Percentiles rank a stretch among this genome's conserved stretches.
phyloP scores from a whole-genome alignment of 352 stramenopile genomes.

The Globisporangium cylindrosporum region DNA sequence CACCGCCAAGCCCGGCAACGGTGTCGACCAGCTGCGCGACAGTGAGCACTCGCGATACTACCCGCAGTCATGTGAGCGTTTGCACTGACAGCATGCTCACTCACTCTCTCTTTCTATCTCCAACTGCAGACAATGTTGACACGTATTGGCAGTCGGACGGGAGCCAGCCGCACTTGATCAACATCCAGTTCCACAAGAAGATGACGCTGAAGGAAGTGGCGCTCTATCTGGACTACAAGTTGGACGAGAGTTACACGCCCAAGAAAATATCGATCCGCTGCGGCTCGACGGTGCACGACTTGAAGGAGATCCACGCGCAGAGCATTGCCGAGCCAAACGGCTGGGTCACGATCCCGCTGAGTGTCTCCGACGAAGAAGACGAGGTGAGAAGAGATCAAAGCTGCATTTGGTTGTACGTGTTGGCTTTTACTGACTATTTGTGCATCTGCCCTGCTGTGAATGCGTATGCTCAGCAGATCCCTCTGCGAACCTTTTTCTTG shows the following conservation, averaged over 20 bases:
- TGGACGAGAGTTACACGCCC: conserved; percentile 98
- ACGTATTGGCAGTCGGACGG: conserved; percentile 98
- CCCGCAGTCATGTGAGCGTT: background rate
- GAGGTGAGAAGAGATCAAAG: background rate
- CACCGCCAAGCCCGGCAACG: conserved; percentile 97
- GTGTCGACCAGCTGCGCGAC: conserved; percentile 96
- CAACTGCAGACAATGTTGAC: conserved; percentile 84
- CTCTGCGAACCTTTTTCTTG: conserved; percentile 92
- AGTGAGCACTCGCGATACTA: conserved; percentile 34
- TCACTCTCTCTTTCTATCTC: background rate
- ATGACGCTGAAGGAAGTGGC: conserved; percentile 92
- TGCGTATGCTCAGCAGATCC: background rate
- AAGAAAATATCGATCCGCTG: conserved; percentile 93
- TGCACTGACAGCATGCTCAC: conserved; percentile 5
- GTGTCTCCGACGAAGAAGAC: conserved; percentile 44
- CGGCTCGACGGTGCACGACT: conserved; percentile 94
- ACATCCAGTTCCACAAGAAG: conserved; percentile 96
- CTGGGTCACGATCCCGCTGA: conserved; percentile 91
- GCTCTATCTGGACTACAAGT: conserved; percentile 97
- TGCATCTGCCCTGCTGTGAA: background rate
- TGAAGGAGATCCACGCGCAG: conserved; percentile 92
- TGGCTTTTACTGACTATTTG: background rate
- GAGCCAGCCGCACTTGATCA: conserved; percentile 95
- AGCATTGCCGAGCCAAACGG: conserved; percentile 92
- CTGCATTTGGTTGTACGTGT: background rate